Conservation (phyloP, 2,329 filamentous ascomycete genomes). For the Beauveria brongniartii region DNA sequence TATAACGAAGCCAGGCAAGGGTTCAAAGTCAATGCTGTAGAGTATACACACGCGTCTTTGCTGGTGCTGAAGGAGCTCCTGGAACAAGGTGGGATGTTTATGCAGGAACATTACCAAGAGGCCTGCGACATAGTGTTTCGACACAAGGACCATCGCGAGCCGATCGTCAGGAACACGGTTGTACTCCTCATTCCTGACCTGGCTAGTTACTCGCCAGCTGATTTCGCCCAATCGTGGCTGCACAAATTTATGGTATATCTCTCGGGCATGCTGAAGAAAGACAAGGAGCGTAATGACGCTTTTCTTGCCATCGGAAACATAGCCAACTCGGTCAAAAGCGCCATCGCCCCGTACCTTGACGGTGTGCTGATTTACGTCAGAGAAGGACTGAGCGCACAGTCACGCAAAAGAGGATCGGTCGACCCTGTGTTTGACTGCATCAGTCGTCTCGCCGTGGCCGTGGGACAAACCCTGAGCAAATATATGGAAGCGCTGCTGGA, state of each 20-base stretch:
- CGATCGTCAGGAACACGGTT: conserved; percentile 80
- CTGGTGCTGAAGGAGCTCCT: conserved; percentile 88
- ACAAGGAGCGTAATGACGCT: conserved; percentile 87
- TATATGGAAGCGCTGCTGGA: conserved; percentile 95
- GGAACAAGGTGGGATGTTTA: conserved; percentile 95
- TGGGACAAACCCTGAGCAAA: conserved; percentile 94
- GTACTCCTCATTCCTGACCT: conserved; percentile 87
- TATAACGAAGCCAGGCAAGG: conserved; percentile 78
- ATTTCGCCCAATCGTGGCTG: conserved; percentile 80
- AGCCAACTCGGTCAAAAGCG: conserved; percentile 89
- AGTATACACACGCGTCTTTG: conserved; percentile 88
- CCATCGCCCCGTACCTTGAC: conserved; percentile 91
- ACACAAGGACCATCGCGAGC: conserved; percentile 87
- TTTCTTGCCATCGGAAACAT: conserved; percentile 96
- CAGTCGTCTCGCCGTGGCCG: conserved; percentile 88
- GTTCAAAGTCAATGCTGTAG: conserved; percentile 71
- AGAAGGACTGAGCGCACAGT: conserved; percentile 78
- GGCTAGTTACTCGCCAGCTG: conserved; percentile 82
- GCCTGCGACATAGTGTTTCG: conserved; percentile 88
- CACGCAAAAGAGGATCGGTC: conserved; percentile 54
- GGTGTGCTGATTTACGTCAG: conserved; percentile 89
- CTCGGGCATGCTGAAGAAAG: conserved; percentile 86
- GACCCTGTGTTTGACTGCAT: conserved; percentile 94
- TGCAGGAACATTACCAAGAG: conserved; percentile 90
- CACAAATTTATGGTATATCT: conserved; percentile 97